A percentile compares a stretch with the other conserved stretches of the same genome.
Conservation (phyloP, 78 protist genomes). For the Dictyostelium intermedium region DNA sequence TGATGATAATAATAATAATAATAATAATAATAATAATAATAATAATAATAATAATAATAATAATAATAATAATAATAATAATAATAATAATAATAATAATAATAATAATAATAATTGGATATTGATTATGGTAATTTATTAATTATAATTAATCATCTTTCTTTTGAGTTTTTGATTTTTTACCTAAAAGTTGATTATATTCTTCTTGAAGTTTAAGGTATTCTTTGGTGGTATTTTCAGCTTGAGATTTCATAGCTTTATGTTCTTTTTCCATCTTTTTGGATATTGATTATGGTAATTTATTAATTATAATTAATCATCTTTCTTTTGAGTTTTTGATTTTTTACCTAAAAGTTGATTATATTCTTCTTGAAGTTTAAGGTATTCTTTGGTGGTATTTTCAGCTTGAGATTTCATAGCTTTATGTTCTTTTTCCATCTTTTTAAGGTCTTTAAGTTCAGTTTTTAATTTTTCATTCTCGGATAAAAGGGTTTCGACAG, state of each 20-base stretch:
- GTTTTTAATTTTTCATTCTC: background rate
- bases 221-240: slow-evolving; percentile 44
- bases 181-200: slow-evolving; percentile 7
- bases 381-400: slow-evolving; percentile 23
- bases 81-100: too few species aligned
- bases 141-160: slow-evolving; percentile 64
- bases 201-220: slow-evolving; percentile 30
- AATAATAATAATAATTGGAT: too few species aligned
- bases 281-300: too few species aligned
- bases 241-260: slow-evolving; percentile 69
- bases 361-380: slow-evolving; percentile 28
- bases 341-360: slow-evolving; percentile 15
- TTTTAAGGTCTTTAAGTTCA: background rate
- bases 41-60: too few species aligned
- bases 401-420: slow-evolving; percentile 78
- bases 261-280: slow-evolving; percentile 53
- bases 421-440: slow-evolving; percentile 53
- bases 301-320: slow-evolving; percentile 23
- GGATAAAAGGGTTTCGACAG: background rate
- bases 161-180: slow-evolving; percentile 39
- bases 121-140: too few species aligned
- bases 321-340: slow-evolving; percentile 43
- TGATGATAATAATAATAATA: too few species aligned
- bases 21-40: too few species aligned
- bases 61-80: too few species aligned